Base-by-base conservation (phyloP, 352 stramenopile species). In the Pythium rishiriense region DNA sequence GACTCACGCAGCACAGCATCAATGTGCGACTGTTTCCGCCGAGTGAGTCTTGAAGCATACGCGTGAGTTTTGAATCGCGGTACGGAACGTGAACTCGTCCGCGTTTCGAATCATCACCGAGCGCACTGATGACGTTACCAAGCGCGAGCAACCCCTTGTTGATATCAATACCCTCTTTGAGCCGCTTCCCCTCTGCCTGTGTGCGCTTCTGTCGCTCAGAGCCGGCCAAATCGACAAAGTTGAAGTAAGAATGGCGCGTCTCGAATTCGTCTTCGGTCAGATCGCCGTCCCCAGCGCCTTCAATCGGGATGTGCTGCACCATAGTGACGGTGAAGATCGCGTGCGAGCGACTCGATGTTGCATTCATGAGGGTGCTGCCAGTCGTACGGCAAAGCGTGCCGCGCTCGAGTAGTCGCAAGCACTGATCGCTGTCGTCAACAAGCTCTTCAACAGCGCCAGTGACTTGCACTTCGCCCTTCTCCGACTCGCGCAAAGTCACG, bases 141-240 rank as follows among this genome's bases (percentile, higher is more conserved):
- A 99, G 84, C 10, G 94, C 96, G 17, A 99, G 79, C 22, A 99
- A 81, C 4, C 97, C 97, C 73, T 98, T 97, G 81, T 99, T 99
- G 75, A 99, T 99, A 68, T 98, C 90, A 46, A 99, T 98, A 31
- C 94, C 96, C 83, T 99, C 96, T 61, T 92, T 97, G 56, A 98
- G 73, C 1, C 97, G 82, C 67, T 93, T 91, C 26, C 84, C 94
- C 52, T 97, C 81, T 0, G 95, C 92, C 60, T 96, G 90, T 21
- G 97, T 99, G 45, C 96, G 97, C 65, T 99, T 99, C 67, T 98
- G 85, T 28, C 93, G 90, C 68, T 98, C 94, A 0, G 89, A 97
- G 31, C 91, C 91, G 0, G 91, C 91, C 19, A 98, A 73, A 81
- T 98, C 91, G 29, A 97, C 91, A 57, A 98, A 96, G 57, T 97